Evolutionary conservation across 495 filamentous ascomycete genomes (phyloP).

Genomic region (Aspergillus affinis): DNA sequence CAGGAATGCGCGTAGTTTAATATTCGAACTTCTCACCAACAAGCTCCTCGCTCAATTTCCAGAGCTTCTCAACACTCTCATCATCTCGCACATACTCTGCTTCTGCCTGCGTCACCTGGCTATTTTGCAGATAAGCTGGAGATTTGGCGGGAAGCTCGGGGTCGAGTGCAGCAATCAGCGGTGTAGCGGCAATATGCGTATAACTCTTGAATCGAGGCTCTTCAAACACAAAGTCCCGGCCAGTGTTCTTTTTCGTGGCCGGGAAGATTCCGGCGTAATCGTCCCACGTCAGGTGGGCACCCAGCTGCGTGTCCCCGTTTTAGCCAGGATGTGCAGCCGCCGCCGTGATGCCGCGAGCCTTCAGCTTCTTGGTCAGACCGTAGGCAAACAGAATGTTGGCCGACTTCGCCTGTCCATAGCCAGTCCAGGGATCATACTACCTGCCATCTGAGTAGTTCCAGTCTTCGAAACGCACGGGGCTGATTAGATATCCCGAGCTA

Average conservation of each 20-base stretch:
- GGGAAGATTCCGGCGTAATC: neutral
- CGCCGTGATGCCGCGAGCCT: neutral
- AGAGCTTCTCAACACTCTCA: conserved; percentile 3
- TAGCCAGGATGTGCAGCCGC: neutral
- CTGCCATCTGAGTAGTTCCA: conserved; percentile 2
- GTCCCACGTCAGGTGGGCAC: neutral
- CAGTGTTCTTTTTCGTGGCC: neutral
- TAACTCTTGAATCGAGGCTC: neutral
- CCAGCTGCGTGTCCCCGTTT: neutral
- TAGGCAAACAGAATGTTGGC: conserved; percentile 5
- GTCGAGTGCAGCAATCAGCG: neutral
- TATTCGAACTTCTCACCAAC: conserved; percentile 6
- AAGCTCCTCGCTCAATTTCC: conserved; percentile 7
- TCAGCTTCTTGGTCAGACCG: conserved; percentile 1
- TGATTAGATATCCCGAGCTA: conserved; percentile 2
- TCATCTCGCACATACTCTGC: neutral
- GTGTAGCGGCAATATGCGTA: neutral
- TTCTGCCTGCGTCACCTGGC: neutral
- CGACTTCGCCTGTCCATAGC: neutral
- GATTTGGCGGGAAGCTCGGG: neutral
- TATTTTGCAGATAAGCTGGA: neutral
- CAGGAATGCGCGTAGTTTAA: no score
- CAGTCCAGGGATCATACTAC: conserved; percentile 4
- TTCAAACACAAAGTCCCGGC: neutral
- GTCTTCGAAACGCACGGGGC: conserved; percentile 1